Conservation (phyloP, 1,139 yeast species). For the Yamadazyma friedrichii region DNA sequence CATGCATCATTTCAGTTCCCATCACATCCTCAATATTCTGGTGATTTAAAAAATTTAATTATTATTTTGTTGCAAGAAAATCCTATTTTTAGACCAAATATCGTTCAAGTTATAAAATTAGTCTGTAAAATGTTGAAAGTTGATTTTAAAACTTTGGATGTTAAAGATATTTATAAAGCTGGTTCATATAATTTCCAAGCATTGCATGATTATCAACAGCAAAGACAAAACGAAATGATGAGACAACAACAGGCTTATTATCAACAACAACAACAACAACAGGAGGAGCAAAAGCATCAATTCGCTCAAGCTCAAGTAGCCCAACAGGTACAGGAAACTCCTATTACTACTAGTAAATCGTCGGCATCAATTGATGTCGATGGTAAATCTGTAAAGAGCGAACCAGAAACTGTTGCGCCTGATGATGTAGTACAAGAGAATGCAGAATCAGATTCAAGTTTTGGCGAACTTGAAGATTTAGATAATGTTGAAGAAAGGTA, state of each 20-base stretch:
- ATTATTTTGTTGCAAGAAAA: conserved; percentile 78
- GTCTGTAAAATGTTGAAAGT: conserved; percentile 31
- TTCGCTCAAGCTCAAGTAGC: background rate
- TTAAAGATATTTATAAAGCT: conserved; percentile 38
- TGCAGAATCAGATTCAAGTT: conserved; percentile 12
- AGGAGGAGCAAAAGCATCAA: conserved; percentile 7
- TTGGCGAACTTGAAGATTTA: conserved; percentile 32
- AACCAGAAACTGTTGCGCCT: background rate
- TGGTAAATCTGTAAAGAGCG: background rate
- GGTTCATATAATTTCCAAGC: conserved; percentile 48
- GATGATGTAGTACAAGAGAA: no score
- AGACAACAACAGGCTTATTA: conserved; percentile 37
- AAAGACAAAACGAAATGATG: conserved; percentile 35
- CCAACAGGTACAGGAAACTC: background rate
- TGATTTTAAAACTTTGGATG: conserved; percentile 25
- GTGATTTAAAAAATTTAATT: conserved; percentile 68
- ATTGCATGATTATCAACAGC: conserved; percentile 43
- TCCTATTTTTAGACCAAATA: conserved; percentile 82
- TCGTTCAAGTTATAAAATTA: conserved; percentile 59
- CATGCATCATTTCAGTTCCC: conserved; percentile 68
- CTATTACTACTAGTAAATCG: background rate
- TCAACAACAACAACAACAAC: conserved; percentile 25
- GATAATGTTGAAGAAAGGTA: conserved; percentile 45
- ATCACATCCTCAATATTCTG: conserved; percentile 51
- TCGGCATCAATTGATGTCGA: background rate